Evolutionary conservation across 805 yeast species (phyloP).

Genomic region (Wickerhamomyces mucosus): DNA sequence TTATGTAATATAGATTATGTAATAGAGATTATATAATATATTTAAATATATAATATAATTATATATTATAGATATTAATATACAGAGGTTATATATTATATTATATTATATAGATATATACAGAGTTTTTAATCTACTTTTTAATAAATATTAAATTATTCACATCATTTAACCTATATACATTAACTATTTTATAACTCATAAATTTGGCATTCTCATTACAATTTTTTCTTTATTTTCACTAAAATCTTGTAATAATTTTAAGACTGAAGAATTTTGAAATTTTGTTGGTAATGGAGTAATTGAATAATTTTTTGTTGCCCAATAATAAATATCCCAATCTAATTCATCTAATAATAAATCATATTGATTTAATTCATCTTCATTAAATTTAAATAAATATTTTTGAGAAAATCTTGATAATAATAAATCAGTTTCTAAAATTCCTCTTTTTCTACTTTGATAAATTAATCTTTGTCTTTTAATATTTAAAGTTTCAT

Average conservation of each 20-base stretch:
- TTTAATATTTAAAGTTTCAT: constrained; percentile 64
- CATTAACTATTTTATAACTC: neutral
- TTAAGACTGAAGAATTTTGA: constrained; percentile 58
- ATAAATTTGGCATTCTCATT: constrained; percentile 80
- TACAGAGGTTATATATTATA: constrained; percentile 1
- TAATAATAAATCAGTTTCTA: constrained; percentile 83
- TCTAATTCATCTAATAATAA: constrained; percentile 84
- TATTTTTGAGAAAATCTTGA: constrained; percentile 78
- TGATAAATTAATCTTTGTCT: constrained; percentile 88
- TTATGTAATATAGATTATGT: too few relatives aligned
- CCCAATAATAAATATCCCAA: constrained; percentile 99
- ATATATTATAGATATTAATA: too few relatives aligned
- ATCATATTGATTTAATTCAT: constrained; percentile 80
- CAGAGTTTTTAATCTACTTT: neutral
- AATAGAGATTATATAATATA: too few relatives aligned
- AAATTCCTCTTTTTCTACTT: constrained; percentile 87
- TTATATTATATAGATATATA: neutral
- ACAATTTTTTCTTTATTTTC: constrained; percentile 63
- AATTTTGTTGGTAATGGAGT: constrained; percentile 86
- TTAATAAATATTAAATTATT: constrained; percentile 2
- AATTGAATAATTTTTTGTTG: constrained; percentile 69
- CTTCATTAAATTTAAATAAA: constrained; percentile 45
- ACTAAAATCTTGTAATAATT: constrained; percentile 60
- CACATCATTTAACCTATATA: neutral
- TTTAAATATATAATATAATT: too few relatives aligned